Conservation (phyloP, 352 stramenopile species). For the Phytophthora citrophthora region DNA sequence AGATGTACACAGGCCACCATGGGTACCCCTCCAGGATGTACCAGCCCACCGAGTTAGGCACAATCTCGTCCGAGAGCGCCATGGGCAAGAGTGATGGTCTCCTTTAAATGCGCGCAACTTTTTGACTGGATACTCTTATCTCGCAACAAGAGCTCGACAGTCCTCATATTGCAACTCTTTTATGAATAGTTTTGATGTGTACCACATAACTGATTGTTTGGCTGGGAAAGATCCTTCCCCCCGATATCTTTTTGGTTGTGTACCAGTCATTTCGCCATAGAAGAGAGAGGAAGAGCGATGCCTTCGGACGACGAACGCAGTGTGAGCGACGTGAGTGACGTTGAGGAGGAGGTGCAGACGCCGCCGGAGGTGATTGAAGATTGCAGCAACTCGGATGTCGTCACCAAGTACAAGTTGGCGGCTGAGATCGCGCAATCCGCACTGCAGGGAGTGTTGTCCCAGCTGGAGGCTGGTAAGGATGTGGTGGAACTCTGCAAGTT, state of each 20-base stretch:
- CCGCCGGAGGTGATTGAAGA: slow-evolving; percentile 80
- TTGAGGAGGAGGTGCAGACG: slow-evolving; percentile 66
- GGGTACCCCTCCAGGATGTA: slow-evolving; percentile 87
- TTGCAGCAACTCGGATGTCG: slow-evolving; percentile 92
- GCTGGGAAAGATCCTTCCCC: neutral
- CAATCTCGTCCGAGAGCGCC: slow-evolving; percentile 20
- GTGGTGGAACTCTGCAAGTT: slow-evolving; percentile 97
- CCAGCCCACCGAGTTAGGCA: slow-evolving; percentile 81
- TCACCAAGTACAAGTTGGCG: slow-evolving; percentile 98
- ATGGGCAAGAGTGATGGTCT: slow-evolving; percentile 7
- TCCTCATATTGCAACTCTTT: no score
- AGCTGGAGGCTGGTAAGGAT: slow-evolving; percentile 94
- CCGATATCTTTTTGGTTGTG: slow-evolving; percentile 19
- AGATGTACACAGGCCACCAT: slow-evolving; percentile 90
- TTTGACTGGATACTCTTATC: neutral
- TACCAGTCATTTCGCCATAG: slow-evolving; percentile 9
- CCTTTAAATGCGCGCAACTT: slow-evolving; percentile 3
- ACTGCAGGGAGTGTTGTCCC: slow-evolving; percentile 94
- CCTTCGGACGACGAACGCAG: slow-evolving; percentile 48
- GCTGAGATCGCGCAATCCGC: slow-evolving; percentile 99
- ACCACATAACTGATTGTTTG: neutral
- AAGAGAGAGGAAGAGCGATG: slow-evolving; percentile 27
- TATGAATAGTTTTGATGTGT: no score
- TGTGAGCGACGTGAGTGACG: slow-evolving; percentile 75
- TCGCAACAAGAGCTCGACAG: neutral